A percentile compares a stretch with the other conserved stretches of the same genome.
These are phyloP conservation scores for Tuber indicum DNA, from an alignment of 495 filamentous ascomycete species.

Conservation along the genomic window DNA sequence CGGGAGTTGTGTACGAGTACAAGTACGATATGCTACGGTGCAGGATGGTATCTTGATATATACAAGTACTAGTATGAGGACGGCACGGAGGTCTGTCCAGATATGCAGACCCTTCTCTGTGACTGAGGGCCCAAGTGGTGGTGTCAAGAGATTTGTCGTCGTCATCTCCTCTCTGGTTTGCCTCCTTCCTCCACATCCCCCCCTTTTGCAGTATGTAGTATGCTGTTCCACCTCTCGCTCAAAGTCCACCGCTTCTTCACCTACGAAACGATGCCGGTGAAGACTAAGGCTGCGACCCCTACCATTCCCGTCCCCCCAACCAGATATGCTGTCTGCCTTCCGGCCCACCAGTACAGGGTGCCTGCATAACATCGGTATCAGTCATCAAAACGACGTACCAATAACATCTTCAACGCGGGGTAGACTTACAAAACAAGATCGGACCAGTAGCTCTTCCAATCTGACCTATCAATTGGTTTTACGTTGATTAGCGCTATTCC, in stretches of 20 bases:
- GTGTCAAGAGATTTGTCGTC: not conserved
- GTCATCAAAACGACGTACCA: not conserved
- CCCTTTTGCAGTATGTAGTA: not conserved
- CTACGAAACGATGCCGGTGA: constrained; percentile 51
- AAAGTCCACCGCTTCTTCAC: constrained; percentile 38
- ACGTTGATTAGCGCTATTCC: constrained; percentile 8
- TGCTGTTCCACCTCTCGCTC: constrained; percentile 5
- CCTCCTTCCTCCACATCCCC: constrained; percentile 8
- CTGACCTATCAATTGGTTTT: constrained; percentile 53
- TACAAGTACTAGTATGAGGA: not conserved
- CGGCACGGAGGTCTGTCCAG: not conserved
- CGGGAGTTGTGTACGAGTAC: not conserved
- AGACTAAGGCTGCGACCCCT: constrained; percentile 62
- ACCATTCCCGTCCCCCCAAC: constrained; percentile 74
- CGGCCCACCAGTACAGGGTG: constrained; percentile 98
- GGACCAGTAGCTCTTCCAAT: constrained; percentile 80
- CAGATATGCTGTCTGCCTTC: constrained; percentile 73
- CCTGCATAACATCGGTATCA: constrained; percentile 16
- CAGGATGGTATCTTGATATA: not conserved
- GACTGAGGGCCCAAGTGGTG: not conserved
- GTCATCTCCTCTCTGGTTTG: not conserved
- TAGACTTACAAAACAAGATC: constrained; percentile 64
- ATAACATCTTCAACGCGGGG: not conserved
- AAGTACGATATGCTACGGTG: not conserved
- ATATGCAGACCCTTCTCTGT: not conserved